These are phyloP conservation scores for Neurospora intermedia DNA, from an alignment of 495 filamentous ascomycete species.

Conservation along the genomic window DNA sequence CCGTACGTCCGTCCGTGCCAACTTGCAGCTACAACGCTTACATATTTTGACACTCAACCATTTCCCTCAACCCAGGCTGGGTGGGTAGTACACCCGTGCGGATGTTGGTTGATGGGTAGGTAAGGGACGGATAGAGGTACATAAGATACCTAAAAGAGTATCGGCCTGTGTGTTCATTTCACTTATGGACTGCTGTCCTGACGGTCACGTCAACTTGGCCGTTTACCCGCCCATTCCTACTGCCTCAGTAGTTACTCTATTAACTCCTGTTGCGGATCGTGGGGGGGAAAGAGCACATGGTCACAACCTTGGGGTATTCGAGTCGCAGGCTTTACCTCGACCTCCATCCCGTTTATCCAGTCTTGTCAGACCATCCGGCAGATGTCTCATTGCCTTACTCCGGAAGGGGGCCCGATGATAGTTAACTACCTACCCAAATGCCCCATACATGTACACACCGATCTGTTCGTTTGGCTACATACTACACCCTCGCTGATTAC, in stretches of 20 bases:
- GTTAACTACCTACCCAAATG: neutral
- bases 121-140: neutral
- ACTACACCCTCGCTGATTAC: neutral
- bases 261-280: neutral
- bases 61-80: neutral
- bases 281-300: neutral
- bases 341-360: neutral
- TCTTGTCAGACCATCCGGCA: neutral
- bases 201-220: neutral
- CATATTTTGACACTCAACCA: neutral
- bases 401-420: neutral
- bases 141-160: neutral
- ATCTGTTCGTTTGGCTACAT: neutral
- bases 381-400: neutral
- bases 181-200: neutral
- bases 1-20: neutral
- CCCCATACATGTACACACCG: neutral
- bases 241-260: neutral
- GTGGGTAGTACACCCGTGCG: neutral
- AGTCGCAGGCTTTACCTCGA: neutral
- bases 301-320: neutral
- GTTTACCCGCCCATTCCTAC: neutral
- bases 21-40: neutral
- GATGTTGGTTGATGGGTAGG: neutral
- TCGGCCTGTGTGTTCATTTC: neutral